Evolutionary conservation across 352 stramenopile genomes (phyloP).

Genomic region (Elongisporangium anandrum): DNA sequence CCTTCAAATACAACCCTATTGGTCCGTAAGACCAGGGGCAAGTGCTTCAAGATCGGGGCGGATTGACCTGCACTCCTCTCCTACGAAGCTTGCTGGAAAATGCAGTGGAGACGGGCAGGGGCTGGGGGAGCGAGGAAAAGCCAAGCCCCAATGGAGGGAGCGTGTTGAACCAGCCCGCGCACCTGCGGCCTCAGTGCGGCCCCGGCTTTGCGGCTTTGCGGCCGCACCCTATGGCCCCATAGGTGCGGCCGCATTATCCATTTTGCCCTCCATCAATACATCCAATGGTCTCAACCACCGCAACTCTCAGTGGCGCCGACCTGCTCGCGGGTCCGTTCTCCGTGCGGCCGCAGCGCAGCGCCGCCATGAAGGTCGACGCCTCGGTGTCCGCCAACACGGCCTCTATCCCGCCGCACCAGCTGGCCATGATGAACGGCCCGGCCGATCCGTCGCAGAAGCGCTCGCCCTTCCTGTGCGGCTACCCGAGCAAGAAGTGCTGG

Average conservation of each 20-base stretch:
- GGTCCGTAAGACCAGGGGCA: neutral
- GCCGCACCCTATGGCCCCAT: neutral
- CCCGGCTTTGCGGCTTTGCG: neutral
- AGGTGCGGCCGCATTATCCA: constrained; percentile 16
- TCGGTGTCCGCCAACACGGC: neutral
- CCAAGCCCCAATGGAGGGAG: neutral
- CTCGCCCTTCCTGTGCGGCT: constrained; percentile 55
- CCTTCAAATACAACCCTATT: neutral
- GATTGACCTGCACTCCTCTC: neutral
- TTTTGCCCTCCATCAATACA: constrained; percentile 15
- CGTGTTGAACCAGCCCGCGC: neutral
- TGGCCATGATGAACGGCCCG: neutral
- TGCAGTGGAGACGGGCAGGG: neutral
- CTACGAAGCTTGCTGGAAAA: neutral
- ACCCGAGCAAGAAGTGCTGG: constrained; percentile 85
- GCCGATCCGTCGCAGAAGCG: constrained; percentile 30
- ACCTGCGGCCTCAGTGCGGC: neutral
- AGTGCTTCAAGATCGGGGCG: neutral
- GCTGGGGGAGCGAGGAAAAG: neutral
- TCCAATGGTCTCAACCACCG: constrained; percentile 20
- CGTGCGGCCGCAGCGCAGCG: neutral
- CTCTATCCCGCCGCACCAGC: neutral
- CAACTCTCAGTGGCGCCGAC: constrained; percentile 16
- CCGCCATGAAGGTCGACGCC: neutral
- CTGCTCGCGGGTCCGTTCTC: neutral